Percentiles rank a stretch among this genome's conserved stretches.
Evolutionary conservation across 2,329 filamentous ascomycete genomes (phyloP).

Genomic region (Epichloe sp.): DNA sequence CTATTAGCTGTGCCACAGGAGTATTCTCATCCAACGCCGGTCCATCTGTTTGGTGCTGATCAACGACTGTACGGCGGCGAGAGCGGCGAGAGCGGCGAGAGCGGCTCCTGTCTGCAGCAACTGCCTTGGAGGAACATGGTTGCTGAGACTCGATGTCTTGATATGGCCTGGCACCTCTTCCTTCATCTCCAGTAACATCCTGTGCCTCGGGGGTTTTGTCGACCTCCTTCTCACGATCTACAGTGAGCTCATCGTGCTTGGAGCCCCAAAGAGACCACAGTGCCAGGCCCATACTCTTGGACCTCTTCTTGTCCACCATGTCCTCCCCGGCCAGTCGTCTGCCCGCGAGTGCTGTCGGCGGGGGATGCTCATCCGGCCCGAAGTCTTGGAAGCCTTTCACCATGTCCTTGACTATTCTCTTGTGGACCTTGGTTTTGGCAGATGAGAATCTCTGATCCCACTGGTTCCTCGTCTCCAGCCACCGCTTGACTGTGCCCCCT

Average conservation of each 20-base stretch:
- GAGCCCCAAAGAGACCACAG: constrained; percentile 83
- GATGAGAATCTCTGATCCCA: constrained; percentile 64
- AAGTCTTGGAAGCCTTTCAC: constrained; percentile 58
- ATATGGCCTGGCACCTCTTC: constrained; percentile 28
- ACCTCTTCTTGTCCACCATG: constrained; percentile 34
- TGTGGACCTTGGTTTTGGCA: constrained; percentile 58
- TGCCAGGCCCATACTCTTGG: constrained; percentile 60
- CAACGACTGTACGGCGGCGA: constrained; percentile 32
- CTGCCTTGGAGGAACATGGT: constrained; percentile 11
- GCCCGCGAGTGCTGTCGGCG: constrained; percentile 70
- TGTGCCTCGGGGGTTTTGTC: constrained; percentile 22
- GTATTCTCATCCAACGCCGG: constrained; percentile 24
- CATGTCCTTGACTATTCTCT: constrained; percentile 60
- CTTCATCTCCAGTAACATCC: constrained; percentile 26
- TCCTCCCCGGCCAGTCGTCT: constrained; percentile 40
- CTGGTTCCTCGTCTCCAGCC: constrained; percentile 59
- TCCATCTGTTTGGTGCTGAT: constrained; percentile 35
- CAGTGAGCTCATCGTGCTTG: constrained; percentile 69
- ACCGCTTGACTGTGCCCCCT: constrained; percentile 61
- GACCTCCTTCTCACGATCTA: constrained; percentile 44
- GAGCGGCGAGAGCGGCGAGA: constrained; percentile 35
- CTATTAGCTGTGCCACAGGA: constrained; percentile 29
- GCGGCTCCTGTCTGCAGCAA: constrained; percentile 20
- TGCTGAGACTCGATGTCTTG: constrained; percentile 28
- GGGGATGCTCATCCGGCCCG: constrained; percentile 64